Evolutionary conservation across 2,329 filamentous ascomycete species (phyloP).

Genomic region (Arthrobotrys megalospora): DNA sequence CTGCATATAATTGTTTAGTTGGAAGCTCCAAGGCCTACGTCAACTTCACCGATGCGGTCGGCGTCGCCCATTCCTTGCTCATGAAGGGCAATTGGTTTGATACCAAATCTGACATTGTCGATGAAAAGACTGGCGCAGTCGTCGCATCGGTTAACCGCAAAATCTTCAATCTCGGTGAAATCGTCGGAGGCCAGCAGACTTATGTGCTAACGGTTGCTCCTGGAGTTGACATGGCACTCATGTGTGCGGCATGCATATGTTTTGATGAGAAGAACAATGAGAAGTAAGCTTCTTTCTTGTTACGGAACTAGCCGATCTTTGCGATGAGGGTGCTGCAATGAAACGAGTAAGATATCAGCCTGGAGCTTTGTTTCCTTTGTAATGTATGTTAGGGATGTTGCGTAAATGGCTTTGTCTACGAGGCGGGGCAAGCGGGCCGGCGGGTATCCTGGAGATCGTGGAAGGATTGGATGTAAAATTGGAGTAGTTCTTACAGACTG

Average conservation of each 20-base stretch:
- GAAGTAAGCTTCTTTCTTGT: conserved; percentile 31
- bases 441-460: too few species aligned
- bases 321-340: neutral
- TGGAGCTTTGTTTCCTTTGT: neutral
- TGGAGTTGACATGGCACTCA: conserved; percentile 76
- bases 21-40: conserved; percentile 73
- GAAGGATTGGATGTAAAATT: too few species aligned
- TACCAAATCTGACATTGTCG: conserved; percentile 73
- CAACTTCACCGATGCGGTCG: conserved; percentile 72
- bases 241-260: conserved; percentile 78
- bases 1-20: conserved; percentile 67
- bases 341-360: neutral
- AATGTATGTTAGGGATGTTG: neutral
- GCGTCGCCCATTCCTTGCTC: conserved; percentile 69
- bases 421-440: neutral
- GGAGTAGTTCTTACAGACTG: too few species aligned
- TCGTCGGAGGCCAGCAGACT: conserved; percentile 76
- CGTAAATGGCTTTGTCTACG: neutral
- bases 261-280: conserved; percentile 78
- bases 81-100: conserved; percentile 77
- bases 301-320: too few species aligned
- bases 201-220: conserved; percentile 77
- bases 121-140: conserved; percentile 70
- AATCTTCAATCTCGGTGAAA: conserved; percentile 73
- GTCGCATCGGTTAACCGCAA: conserved; percentile 76